These are phyloP conservation scores for Protomyces gravidus DNA, from an alignment of 1,139 yeast genomes.

Conservation along the genomic window DNA sequence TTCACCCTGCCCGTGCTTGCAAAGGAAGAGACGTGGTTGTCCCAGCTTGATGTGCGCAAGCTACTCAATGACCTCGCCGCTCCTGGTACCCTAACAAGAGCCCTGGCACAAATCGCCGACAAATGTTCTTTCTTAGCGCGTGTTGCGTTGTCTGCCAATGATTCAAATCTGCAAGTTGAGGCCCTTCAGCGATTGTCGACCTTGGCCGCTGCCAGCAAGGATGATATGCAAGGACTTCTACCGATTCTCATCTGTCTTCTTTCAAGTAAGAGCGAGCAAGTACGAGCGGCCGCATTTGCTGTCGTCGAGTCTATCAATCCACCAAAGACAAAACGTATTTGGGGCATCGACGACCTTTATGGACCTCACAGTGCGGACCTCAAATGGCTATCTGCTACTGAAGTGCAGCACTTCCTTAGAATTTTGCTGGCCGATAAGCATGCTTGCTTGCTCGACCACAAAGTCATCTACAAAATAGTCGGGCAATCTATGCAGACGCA, in stretches of 20 bases:
- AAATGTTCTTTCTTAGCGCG: slow-evolving; percentile 12
- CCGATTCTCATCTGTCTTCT: slow-evolving; percentile 39
- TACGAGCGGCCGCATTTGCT: slow-evolving; percentile 38
- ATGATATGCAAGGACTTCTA: slow-evolving; percentile 41
- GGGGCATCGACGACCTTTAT: slow-evolving; percentile 22
- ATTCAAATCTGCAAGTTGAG: slow-evolving; percentile 37
- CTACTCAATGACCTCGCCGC: slow-evolving; percentile 22
- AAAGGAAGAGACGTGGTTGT: slow-evolving; percentile 6
- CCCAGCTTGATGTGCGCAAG: slow-evolving; percentile 10
- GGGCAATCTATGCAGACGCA: slow-evolving; percentile 34
- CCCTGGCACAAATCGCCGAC: slow-evolving; percentile 5
- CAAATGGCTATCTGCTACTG: slow-evolving; percentile 57
- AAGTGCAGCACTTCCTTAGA: slow-evolving; percentile 52
- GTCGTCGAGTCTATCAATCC: neutral
- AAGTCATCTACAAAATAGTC: slow-evolving; percentile 44
- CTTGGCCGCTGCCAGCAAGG: slow-evolving; percentile 22
- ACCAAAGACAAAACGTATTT: slow-evolving; percentile 8
- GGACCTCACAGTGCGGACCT: slow-evolving; percentile 47
- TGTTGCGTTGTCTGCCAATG: slow-evolving; percentile 19
- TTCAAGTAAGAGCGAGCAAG: slow-evolving; percentile 38
- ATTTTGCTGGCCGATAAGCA: slow-evolving; percentile 43
- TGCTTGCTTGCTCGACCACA: slow-evolving; percentile 49
- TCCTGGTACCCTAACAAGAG: neutral
- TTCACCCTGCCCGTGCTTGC: slow-evolving; percentile 1
- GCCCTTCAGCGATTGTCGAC: slow-evolving; percentile 42